These are phyloP conservation scores for Verticillium nonalfalfae DNA, from an alignment of 2,329 filamentous ascomycete genomes.

Conservation along the genomic window DNA sequence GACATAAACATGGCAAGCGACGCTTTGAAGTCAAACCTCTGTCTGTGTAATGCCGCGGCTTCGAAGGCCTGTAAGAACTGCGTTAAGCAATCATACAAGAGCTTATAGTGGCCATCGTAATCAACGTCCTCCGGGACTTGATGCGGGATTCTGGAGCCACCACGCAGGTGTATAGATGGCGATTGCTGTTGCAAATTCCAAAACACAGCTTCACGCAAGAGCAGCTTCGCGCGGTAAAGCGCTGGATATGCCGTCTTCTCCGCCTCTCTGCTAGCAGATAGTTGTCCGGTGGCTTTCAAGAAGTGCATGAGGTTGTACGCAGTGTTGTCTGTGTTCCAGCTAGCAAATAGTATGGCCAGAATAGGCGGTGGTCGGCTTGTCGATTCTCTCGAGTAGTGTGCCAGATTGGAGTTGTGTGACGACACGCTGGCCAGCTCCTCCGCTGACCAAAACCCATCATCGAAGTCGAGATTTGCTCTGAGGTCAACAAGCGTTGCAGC, in stretches of 20 bases:
- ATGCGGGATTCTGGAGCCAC: conserved; percentile 12
- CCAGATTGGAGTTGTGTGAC: conserved; percentile 27
- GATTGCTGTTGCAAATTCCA: conserved; percentile 45
- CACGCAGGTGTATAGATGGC: conserved; percentile 32
- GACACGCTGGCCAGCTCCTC: conserved; percentile 38
- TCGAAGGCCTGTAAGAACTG: conserved; percentile 50
- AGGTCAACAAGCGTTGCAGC: conserved; percentile 33
- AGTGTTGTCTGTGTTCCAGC: conserved; percentile 41
- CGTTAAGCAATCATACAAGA: conserved; percentile 42
- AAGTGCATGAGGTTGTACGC: conserved; percentile 47
- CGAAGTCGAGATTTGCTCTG: conserved; percentile 41
- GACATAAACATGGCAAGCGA: conserved; percentile 49
- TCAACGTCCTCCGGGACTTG: conserved; percentile 33
- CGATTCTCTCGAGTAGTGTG: conserved; percentile 30
- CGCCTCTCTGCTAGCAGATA: conserved; percentile 40
- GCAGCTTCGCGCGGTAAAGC: conserved; percentile 46
- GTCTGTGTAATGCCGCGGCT: conserved; percentile 29
- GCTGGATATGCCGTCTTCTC: conserved; percentile 44
- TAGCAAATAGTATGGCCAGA: conserved; percentile 42
- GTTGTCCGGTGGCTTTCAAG: conserved; percentile 40
- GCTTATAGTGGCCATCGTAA: conserved; percentile 37
- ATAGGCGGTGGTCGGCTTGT: conserved; percentile 39
- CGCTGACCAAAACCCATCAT: conserved; percentile 53
- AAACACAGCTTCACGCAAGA: conserved; percentile 48
- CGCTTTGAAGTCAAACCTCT: conserved; percentile 31